Conservation (phyloP, 2,329 filamentous ascomycete genomes). For the Ceratocystis cubensis region DNA sequence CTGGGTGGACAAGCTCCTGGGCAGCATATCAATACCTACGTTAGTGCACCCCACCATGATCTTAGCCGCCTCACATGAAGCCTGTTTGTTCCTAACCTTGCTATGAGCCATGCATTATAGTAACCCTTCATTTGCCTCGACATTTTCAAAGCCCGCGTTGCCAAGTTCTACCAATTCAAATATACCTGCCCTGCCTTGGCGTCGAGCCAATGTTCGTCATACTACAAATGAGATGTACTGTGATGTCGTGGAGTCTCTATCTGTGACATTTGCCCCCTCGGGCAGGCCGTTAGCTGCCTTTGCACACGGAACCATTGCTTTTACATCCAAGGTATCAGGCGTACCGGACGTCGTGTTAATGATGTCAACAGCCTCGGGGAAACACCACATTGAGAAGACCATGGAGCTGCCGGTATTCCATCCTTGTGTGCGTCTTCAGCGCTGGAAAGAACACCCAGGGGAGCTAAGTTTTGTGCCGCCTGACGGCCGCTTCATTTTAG, state of each 20-base stretch:
- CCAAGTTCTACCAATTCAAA: slow-evolving; percentile 35
- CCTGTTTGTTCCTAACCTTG: slow-evolving; percentile 18
- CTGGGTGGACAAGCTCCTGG: slow-evolving; percentile 76
- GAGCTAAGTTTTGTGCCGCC: slow-evolving; percentile 94
- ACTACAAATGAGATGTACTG: slow-evolving; percentile 97
- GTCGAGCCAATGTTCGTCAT: slow-evolving; percentile 80
- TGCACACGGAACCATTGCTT: slow-evolving; percentile 83
- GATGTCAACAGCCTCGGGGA: slow-evolving; percentile 69
- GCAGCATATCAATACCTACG: slow-evolving; percentile 74
- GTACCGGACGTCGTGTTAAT: slow-evolving; percentile 79
- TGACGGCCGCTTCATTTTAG: slow-evolving; percentile 84
- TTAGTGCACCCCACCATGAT: slow-evolving; percentile 28
- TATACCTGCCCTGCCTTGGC: slow-evolving; percentile 62
- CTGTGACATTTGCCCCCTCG: slow-evolving; percentile 79
- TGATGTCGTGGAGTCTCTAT: slow-evolving; percentile 81
- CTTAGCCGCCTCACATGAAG: not conserved
- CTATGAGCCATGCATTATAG: slow-evolving; percentile 24
- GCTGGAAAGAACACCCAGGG: slow-evolving; percentile 79
- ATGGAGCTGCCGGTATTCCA: slow-evolving; percentile 90
- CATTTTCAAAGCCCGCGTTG: slow-evolving; percentile 31
- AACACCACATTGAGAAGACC: slow-evolving; percentile 57
- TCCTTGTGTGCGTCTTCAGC: slow-evolving; percentile 79
- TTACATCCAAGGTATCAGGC: slow-evolving; percentile 89
- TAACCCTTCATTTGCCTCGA: slow-evolving; percentile 31
- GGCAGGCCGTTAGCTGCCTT: slow-evolving; percentile 77